Evolutionary conservation across 257 asterid genomes (phyloP), one percentile per base, ranked within the genome.

Genomic region (Leonotis leonurus): DNA sequence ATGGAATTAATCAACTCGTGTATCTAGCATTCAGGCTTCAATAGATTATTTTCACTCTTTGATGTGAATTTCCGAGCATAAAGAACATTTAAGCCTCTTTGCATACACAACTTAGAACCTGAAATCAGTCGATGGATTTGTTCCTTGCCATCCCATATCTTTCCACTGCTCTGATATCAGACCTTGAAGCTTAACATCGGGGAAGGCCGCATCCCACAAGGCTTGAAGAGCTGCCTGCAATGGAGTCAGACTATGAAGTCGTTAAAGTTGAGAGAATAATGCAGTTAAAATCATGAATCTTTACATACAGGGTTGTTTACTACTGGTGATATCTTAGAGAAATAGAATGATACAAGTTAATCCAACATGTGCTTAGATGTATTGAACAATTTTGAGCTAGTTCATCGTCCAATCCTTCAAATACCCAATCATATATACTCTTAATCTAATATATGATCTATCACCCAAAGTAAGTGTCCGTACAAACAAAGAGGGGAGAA

Each of bases 141-240:
- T 55, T 63, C 99, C 99, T 80, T 92, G 97, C 99, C 99, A 92
- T 41, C 99, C 97, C 99, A 89, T 92, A 41, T 89, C 99, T 69
- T 92, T 92, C 99, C 99, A 92, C 70, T 89, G 97, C 70, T 92
- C 95, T 7, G 99, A 89, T 70, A 89, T 76, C 78, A 92, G 22
- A 32, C 90, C 80, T 65, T 77, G 78, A 3, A 89, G 95, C 82
- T 78, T 69, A 39, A 85, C 81, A 70, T 81, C 74, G 13, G 99
- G 97, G 74, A 73, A 92, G 54, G 96, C 74, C 36, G 75, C 74
- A 69, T 77, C 68, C 99, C 99, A 92, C 72, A 92, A 67, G 27
- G 78, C 75, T 68, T 52, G 72, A 9, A 92, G 95, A 65, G 97
- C 85, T 80, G 81, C 91, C 97, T 92, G 85, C 40, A 63, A 65